A percentile compares a stretch with the other conserved stretches of the same genome.
These are phyloP conservation scores for Odonthalia washingtoniensis DNA, from an alignment of 31 red algal species.

Conservation along the genomic window DNA sequence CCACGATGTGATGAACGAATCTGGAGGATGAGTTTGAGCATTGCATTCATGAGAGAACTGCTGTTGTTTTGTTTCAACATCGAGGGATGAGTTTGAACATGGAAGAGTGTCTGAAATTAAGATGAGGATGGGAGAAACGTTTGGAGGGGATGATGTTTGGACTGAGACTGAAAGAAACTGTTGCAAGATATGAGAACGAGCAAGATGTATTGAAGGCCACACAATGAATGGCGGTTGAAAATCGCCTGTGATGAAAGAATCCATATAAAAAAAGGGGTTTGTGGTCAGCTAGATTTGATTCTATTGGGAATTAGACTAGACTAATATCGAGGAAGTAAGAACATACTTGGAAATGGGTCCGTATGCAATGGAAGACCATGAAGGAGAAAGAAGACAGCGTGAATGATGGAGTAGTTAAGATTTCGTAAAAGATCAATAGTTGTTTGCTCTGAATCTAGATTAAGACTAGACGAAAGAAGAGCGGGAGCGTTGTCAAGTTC, in stretches of 20 bases:
- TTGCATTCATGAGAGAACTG: not conserved
- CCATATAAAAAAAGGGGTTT: not conserved
- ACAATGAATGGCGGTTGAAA: not conserved
- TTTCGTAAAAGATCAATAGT: not conserved
- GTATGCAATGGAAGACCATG: not conserved
- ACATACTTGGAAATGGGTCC: not conserved
- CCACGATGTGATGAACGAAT: not conserved
- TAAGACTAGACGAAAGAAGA: not conserved
- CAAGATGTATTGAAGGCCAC: not conserved
- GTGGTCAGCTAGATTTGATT: not conserved
- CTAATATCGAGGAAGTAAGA: not conserved
- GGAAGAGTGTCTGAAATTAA: not conserved
- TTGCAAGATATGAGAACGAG: not conserved
- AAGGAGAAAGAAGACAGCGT: not conserved
- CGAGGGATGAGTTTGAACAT: not conserved
- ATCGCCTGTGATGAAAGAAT: not conserved
- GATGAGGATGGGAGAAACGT: not conserved
- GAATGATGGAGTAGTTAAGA: not conserved
- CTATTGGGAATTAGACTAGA: not conserved
- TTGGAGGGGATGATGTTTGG: not conserved
- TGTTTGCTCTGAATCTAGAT: not conserved
- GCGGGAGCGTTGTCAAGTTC: not conserved
- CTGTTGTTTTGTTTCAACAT: not conserved
- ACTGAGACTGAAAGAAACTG: not conserved
- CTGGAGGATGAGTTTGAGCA: not conserved